Evolutionary conservation across 129 eudicot genomes (phyloP), one percentile per base, ranked within the genome.

Genomic region (Tagetes erecta): DNA sequence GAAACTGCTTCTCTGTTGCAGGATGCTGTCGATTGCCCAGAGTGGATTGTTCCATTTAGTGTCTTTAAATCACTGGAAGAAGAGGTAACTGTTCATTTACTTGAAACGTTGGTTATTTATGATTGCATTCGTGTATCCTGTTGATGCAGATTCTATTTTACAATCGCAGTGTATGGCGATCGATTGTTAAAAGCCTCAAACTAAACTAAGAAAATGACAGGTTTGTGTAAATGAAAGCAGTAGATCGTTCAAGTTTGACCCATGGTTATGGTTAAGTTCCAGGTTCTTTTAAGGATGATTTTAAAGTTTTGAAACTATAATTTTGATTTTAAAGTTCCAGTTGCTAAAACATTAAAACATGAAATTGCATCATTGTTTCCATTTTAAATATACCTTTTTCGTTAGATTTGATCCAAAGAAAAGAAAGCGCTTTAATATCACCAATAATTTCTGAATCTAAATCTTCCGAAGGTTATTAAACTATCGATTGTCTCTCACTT

Each of bases 11-110:
- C 31, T 67, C 42, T 77, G 49, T 74, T 85, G 80, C 81, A 95
- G 99, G 99, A 95, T 76, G 99, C 99, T 13, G 99, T 95, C 49
- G 99, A 95, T 84, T 95, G 99, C 78, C 99, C 99, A 3, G 99
- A 95, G 76, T 95, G 99, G 99, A 77, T 95, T 59, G 99, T 95
- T 33, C 97, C 99, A 42, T 91, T 95, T 74, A 88, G 81, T 40
- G 81, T 95, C 50, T 95, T 95, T 78, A 95, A 95, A 79, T 53
- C 90, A 44, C 77, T 95, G 77, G 99, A 97, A 68, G 97, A 95
- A 86, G 97, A 95, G 99, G 99, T 95, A 87, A 65, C 6, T 12
- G 5, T 30, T 47, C 40, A 34, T 47, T 80, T 62, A 73, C 42
- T 68, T 30, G 8, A 31, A 33, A 49, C 10, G 10, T 6, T 31